Evolutionary conservation across 164 flowering plant genomes (phyloP).

Genomic region (Stephania cephalantha): DNA sequence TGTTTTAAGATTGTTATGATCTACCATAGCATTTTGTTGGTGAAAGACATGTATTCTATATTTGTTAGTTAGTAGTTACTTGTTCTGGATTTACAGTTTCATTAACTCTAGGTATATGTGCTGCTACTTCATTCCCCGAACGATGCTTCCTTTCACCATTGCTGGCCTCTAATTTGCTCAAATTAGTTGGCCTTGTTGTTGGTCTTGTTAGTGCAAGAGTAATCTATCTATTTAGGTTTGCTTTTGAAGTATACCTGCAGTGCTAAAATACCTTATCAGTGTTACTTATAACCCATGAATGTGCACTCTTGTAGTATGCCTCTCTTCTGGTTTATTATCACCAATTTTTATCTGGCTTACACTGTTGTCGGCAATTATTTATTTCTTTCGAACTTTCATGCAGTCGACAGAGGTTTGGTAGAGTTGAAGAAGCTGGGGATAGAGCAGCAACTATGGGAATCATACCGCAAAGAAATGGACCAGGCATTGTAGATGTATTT

Average conservation of each 20-base stretch:
- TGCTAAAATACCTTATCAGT: too few species aligned
- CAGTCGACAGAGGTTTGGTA: slow-evolving; percentile 76
- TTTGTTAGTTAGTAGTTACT: not conserved
- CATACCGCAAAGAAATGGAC: slow-evolving; percentile 80
- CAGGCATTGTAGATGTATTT: slow-evolving; percentile 25
- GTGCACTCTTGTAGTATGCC: too few species aligned
- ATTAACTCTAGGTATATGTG: too few species aligned
- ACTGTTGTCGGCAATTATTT: not conserved
- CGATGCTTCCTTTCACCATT: not conserved
- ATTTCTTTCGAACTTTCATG: not conserved
- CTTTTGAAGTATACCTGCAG: too few species aligned
- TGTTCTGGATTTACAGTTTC: not conserved
- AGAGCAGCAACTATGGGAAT: slow-evolving; percentile 93
- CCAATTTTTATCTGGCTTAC: not conserved
- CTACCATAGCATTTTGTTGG: not conserved
- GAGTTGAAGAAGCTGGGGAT: slow-evolving; percentile 88
- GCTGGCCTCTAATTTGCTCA: not conserved
- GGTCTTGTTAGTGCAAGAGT: not conserved
- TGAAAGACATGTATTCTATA: not conserved
- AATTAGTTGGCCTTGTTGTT: not conserved
- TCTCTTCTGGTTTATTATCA: not conserved
- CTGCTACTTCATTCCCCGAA: too few species aligned
- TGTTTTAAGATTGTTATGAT: not conserved
- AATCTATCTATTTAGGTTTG: not conserved
- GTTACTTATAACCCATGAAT: too few species aligned